Conservation (phyloP, 441 rosid species). For the Melastoma candidum region DNA sequence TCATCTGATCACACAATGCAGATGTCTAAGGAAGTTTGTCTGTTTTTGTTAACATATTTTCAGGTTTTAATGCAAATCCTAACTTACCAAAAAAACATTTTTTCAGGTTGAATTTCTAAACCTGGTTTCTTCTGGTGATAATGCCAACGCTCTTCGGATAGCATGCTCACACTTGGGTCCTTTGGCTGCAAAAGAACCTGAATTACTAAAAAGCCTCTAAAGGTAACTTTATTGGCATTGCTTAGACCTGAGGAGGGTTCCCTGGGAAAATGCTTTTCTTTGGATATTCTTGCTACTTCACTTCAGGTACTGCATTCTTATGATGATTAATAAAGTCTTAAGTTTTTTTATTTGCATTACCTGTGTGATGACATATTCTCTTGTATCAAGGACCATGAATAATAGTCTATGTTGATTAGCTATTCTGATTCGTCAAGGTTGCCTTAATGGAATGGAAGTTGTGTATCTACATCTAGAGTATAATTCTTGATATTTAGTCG, state of each 20-base stretch:
- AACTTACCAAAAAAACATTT: too few species aligned
- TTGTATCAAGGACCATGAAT: too few species aligned
- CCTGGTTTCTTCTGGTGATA: constrained; percentile 65
- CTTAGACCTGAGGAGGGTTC: constrained; percentile 56
- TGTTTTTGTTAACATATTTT: background rate
- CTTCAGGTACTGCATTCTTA: constrained; percentile 50
- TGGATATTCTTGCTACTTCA: constrained; percentile 65
- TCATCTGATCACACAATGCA: too few species aligned
- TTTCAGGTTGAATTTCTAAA: constrained; percentile 82
- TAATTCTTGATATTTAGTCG: too few species aligned
- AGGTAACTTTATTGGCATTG: constrained; percentile 74
- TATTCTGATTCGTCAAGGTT: too few species aligned
- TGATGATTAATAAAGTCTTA: background rate
- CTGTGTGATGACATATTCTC: too few species aligned
- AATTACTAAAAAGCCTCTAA: constrained; percentile 61
- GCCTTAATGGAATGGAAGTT: too few species aligned
- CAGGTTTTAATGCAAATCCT: too few species aligned
- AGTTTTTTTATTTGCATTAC: too few species aligned
- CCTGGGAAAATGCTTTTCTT: constrained; percentile 50
- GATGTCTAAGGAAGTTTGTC: background rate
- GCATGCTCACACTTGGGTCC: constrained; percentile 88
- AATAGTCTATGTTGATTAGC: too few species aligned
- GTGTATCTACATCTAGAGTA: too few species aligned
- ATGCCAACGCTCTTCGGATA: constrained; percentile 62
- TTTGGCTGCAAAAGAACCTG: constrained; percentile 55